Evolutionary conservation across 2,329 filamentous ascomycete species (phyloP).

Genomic region (Lecanicillium sp.): DNA sequence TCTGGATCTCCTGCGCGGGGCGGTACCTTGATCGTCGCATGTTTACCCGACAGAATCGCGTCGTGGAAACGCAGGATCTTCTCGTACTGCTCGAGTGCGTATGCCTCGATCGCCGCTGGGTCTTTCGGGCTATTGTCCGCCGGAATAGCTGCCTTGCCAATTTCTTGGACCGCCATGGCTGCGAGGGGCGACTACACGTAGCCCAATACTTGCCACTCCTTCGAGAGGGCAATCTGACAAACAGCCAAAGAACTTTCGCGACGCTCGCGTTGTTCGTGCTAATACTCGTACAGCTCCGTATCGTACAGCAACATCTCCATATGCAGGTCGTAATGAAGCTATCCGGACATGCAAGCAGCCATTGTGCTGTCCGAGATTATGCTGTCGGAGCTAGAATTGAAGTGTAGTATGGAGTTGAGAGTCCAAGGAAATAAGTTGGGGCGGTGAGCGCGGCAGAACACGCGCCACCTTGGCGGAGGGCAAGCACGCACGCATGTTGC

Average conservation of each 20-base stretch:
- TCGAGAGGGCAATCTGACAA: too few species aligned
- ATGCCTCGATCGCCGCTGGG: slow-evolving; percentile 37
- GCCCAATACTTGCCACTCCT: too few species aligned
- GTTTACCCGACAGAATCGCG: slow-evolving; percentile 68
- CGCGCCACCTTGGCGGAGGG: not conserved
- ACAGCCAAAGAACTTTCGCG: too few species aligned
- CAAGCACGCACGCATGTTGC: too few species aligned
- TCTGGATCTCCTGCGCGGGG: too few species aligned
- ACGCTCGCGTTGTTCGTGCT: too few species aligned
- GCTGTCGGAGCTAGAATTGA: too few species aligned
- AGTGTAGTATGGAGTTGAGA: not conserved
- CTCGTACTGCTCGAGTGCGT: slow-evolving; percentile 62
- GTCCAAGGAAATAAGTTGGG: slow-evolving; percentile 15
- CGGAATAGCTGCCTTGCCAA: too few species aligned
- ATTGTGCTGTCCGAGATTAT: too few species aligned
- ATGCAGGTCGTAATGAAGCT: not conserved
- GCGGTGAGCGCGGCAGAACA: slow-evolving; percentile 22
- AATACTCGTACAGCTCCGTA: too few species aligned
- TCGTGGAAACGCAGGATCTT: slow-evolving; percentile 77
- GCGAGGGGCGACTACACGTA: not conserved
- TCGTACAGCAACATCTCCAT: too few species aligned
- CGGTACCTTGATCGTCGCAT: slow-evolving; percentile 53
- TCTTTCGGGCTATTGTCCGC: slow-evolving; percentile 2
- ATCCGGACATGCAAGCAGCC: not conserved
- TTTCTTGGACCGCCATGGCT: too few species aligned